A percentile compares a stretch with the other conserved stretches of the same genome.
Evolutionary conservation across 257 asterid species (phyloP).

Genomic region (Petunia axillaris): DNA sequence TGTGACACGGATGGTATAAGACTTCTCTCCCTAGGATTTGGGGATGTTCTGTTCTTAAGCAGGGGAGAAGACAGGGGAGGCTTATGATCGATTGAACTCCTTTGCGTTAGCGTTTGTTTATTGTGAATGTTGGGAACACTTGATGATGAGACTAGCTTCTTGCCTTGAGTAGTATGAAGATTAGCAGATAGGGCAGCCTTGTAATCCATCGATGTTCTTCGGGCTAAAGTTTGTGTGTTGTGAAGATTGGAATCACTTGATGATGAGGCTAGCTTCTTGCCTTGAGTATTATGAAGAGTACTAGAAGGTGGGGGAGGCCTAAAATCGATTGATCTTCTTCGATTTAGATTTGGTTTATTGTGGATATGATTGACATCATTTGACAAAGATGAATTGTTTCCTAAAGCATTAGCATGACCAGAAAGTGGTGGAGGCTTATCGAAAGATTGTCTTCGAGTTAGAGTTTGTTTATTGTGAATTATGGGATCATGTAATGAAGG

Average conservation of each 20-base stretch:
- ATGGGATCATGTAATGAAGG: conserved; percentile 26
- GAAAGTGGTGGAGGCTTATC: no score
- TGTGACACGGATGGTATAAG: conserved; percentile 44
- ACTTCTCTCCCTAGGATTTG: conserved; percentile 37
- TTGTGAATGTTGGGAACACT: conserved; percentile 20
- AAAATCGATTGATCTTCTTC: no score
- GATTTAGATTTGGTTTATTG: no score
- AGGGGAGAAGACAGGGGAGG: conserved; percentile 48
- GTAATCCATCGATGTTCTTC: conserved; percentile 56
- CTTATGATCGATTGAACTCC: conserved; percentile 60
- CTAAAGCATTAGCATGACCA: no score
- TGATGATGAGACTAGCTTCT: conserved; percentile 31
- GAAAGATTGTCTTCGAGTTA: conserved; percentile 33
- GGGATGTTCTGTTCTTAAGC: conserved; percentile 42
- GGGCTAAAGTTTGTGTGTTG: conserved; percentile 20
- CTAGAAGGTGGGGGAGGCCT: no score
- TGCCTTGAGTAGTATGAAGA: conserved; percentile 30
- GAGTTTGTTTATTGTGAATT: conserved; percentile 18
- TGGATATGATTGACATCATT: no score
- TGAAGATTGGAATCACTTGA: conserved; percentile 24
- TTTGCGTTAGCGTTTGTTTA: conserved; percentile 30
- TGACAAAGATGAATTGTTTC: no score
- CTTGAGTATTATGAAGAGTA: conserved; percentile 26
- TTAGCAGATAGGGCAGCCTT: conserved; percentile 42
- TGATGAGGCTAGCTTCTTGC: conserved; percentile 37